Conservation (phyloP, 2,329 filamentous ascomycete genomes). For the Sclerotinia minor region DNA sequence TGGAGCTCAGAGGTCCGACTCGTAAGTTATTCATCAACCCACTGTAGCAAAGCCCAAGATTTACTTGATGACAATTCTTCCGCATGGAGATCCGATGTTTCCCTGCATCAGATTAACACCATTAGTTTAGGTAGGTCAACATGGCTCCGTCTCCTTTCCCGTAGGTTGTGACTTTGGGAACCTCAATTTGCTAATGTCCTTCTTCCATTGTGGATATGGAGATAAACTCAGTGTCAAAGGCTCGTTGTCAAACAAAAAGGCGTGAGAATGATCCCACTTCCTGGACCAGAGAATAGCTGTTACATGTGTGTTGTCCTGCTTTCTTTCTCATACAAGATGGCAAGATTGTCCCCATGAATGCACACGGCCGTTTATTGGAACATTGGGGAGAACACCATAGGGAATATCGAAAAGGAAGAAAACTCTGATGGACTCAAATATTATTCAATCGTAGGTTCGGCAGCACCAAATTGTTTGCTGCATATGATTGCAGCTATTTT, state of each 20-base stretch:
- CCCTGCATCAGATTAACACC: too few relatives aligned
- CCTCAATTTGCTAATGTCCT: neutral
- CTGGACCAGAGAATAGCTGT: neutral
- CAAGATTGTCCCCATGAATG: neutral
- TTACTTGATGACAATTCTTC: neutral
- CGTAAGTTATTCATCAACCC: neutral
- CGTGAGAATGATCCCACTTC: too few relatives aligned
- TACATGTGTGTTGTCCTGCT: neutral
- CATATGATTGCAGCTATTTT: neutral
- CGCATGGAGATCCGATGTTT: neutral
- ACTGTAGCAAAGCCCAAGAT: neutral
- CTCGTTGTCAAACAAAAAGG: neutral
- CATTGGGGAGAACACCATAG: neutral
- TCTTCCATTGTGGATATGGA: neutral
- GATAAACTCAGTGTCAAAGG: neutral
- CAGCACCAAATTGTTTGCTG: neutral
- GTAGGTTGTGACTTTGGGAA: neutral
- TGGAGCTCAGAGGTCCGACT: neutral
- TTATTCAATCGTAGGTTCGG: neutral
- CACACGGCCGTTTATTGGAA: neutral
- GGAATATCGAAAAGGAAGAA: neutral
- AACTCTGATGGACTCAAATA: neutral
- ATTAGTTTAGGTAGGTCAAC: neutral
- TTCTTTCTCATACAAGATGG: neutral
- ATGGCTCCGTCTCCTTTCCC: too few relatives aligned